Conservation (phyloP, 129 eudicot species). For the Ambrosia trifida region DNA sequence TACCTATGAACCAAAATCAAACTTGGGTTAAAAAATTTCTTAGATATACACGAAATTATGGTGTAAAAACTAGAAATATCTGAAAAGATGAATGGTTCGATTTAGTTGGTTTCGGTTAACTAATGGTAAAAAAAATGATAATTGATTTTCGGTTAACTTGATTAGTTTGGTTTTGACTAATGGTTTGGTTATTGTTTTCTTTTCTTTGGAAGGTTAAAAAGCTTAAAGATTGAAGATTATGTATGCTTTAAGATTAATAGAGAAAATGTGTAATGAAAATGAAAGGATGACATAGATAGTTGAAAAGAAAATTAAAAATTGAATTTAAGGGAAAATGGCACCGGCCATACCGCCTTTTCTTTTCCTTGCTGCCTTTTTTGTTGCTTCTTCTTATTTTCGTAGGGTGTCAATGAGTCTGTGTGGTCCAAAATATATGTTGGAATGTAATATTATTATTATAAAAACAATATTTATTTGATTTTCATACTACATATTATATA, state of each 20-base stretch:
- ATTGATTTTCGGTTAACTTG: too few relatives aligned
- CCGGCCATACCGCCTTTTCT: constrained; percentile 40
- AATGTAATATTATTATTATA: neutral
- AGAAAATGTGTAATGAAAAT: neutral
- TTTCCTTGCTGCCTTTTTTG: neutral
- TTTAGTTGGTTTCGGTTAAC: too few relatives aligned
- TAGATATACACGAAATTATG: too few relatives aligned
- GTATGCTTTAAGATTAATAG: neutral
- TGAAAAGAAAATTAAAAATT: constrained; percentile 9
- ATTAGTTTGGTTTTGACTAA: too few relatives aligned
- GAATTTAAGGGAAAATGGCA: constrained; percentile 34
- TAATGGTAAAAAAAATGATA: too few relatives aligned
- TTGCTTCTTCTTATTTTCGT: constrained; percentile 15
- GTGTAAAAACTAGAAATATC: too few relatives aligned
- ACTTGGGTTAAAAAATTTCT: too few relatives aligned
- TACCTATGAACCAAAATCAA: too few relatives aligned
- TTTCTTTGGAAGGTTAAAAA: too few relatives aligned
- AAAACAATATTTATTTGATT: neutral
- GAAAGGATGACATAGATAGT: neutral
- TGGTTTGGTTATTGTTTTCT: too few relatives aligned
- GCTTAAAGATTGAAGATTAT: too few relatives aligned
- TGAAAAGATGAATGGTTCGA: too few relatives aligned
- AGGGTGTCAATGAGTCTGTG: constrained; percentile 23
- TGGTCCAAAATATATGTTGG: constrained; percentile 22
- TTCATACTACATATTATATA: neutral